These are phyloP conservation scores for Mortierella sp. DNA, from an alignment of 371 early-diverging fungal genomes.

Conservation along the genomic window DNA sequence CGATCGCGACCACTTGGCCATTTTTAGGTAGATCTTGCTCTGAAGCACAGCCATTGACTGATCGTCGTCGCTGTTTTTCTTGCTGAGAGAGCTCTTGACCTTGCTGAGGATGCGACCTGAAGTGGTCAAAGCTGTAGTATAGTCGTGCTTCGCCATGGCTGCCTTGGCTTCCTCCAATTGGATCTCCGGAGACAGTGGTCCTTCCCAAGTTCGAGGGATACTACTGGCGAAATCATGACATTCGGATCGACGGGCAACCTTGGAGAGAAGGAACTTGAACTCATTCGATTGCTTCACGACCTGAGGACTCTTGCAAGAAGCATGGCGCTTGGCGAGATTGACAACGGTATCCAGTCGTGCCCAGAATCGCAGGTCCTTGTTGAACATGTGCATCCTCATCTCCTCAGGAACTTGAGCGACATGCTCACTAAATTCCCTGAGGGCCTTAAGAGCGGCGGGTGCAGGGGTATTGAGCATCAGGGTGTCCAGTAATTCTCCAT, in stretches of 20 bases:
- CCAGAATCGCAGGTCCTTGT: slow-evolving; percentile 49
- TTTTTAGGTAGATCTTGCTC: slow-evolving; percentile 52
- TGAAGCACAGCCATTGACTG: slow-evolving; percentile 18
- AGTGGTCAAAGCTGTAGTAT: slow-evolving; percentile 29
- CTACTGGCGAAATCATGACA: slow-evolving; percentile 49
- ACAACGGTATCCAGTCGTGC: slow-evolving; percentile 47
- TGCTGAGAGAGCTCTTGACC: neutral
- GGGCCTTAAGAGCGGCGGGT: slow-evolving; percentile 12
- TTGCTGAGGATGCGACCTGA: slow-evolving; percentile 29
- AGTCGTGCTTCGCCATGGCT: slow-evolving; percentile 50
- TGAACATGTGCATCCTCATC: slow-evolving; percentile 32
- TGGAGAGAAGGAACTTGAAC: slow-evolving; percentile 54
- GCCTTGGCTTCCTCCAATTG: slow-evolving; percentile 55
- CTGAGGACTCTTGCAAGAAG: slow-evolving; percentile 6
- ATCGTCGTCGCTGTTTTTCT: neutral
- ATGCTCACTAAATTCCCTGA: slow-evolving; percentile 46
- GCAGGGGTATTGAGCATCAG: slow-evolving; percentile 48
- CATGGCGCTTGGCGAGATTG: slow-evolving; percentile 38
- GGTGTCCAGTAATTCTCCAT: slow-evolving; percentile 25
- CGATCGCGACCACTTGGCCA: slow-evolving; percentile 56
- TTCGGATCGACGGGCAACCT: slow-evolving; percentile 46
- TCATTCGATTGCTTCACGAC: slow-evolving; percentile 37
- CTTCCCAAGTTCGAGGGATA: slow-evolving; percentile 47
- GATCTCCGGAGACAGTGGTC: slow-evolving; percentile 39
- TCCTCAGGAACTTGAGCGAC: slow-evolving; percentile 40